A percentile compares a stretch with the other conserved stretches of the same genome.
Evolutionary conservation across 2,329 filamentous ascomycete genomes (phyloP).

Genomic region (Penicillium sp.): DNA sequence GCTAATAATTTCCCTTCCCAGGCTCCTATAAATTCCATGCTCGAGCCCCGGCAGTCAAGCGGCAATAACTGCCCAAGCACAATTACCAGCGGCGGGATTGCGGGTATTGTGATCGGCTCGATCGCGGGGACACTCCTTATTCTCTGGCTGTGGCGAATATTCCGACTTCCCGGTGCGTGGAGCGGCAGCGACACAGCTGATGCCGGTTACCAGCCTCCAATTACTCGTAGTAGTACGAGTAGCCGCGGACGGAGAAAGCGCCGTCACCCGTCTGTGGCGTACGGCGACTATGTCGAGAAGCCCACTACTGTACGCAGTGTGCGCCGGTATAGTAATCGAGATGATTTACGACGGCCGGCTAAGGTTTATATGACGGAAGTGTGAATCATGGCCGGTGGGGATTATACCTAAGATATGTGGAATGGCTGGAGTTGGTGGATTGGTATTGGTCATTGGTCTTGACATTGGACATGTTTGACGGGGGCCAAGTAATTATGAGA

Average conservation of each 20-base stretch:
- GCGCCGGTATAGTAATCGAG: constrained; percentile 22
- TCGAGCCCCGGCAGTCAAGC: constrained; percentile 24
- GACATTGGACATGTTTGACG: no score
- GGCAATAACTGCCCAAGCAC: constrained; percentile 27
- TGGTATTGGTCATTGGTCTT: neutral
- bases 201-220: constrained; percentile 22
- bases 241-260: constrained; percentile 17
- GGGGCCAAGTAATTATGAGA: constrained; percentile 6
- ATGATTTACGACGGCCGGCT: constrained; percentile 34
- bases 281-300: constrained; percentile 35
- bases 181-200: constrained; percentile 24
- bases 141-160: constrained; percentile 37
- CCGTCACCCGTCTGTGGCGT: constrained; percentile 24
- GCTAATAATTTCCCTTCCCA: neutral
- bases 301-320: constrained; percentile 23
- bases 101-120: constrained; percentile 42
- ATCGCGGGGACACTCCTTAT: constrained; percentile 38
- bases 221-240: constrained; percentile 15
- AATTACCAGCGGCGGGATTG: constrained; percentile 38
- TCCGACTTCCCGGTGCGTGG: constrained; percentile 23
- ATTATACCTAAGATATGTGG: neutral
- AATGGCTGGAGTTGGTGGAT: neutral
- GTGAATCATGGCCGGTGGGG: constrained; percentile 47
- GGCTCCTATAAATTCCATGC: constrained; percentile 19
- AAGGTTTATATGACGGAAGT: constrained; percentile 48